Conservation (phyloP, 2,329 filamentous ascomycete species). For the Xylaria arbuscula region DNA sequence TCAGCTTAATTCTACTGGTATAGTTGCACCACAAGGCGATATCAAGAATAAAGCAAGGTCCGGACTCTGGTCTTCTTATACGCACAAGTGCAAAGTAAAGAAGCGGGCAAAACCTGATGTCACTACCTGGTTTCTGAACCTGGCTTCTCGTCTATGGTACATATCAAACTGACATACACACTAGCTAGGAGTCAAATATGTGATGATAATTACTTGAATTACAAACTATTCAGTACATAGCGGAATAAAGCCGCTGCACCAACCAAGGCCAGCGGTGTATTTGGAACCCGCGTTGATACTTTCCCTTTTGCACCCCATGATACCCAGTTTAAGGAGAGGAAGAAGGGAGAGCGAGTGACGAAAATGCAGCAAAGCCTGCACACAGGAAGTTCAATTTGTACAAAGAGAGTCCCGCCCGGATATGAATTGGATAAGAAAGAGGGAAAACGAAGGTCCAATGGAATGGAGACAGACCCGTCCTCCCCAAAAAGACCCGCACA, state of each 20-base stretch:
- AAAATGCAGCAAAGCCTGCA: background rate
- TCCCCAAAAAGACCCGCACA: background rate
- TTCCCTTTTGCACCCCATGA: background rate
- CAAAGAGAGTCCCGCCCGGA: conserved; percentile 1
- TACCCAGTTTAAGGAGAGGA: background rate
- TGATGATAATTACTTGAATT: background rate
- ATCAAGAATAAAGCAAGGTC: background rate
- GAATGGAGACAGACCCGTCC: background rate
- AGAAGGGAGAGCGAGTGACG: background rate
- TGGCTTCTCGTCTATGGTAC: background rate
- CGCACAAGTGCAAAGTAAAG: background rate
- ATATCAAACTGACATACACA: background rate
- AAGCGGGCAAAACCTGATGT: background rate
- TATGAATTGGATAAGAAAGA: background rate
- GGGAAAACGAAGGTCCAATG: background rate
- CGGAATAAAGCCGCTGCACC: background rate
- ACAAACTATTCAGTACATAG: background rate
- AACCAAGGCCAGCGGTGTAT: background rate
- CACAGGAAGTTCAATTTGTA: background rate
- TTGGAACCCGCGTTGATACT: background rate
- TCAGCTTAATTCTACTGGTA: background rate
- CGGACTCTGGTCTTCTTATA: background rate
- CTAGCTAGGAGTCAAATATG: background rate
- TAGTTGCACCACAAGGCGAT: conserved; percentile 5
- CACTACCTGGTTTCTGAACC: background rate